Evolutionary conservation across 352 stramenopile species (phyloP), one percentile per base, ranked within the genome.

Genomic region (Phytophthora rubi): DNA sequence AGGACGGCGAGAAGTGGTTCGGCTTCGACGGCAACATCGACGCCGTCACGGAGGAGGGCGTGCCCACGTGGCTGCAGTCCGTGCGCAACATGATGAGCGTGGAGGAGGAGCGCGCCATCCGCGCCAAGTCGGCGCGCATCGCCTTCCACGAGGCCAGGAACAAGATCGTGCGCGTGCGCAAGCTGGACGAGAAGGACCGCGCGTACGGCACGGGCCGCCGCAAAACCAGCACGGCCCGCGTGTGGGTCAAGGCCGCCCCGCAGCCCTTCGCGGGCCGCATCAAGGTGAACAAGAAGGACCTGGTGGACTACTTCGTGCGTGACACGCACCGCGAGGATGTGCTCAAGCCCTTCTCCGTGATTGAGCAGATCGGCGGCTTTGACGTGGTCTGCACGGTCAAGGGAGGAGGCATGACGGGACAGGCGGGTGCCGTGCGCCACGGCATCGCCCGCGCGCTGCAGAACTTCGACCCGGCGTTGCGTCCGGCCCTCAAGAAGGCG

Each of bases 341-440:
- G 67, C 80, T 98, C 55, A 77, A 83, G 64, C 88, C 88, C 30
- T 95, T 95, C 67, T 78, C 84, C 12, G 82, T 88, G 32, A 66
- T 94, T 12, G 75, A 83, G 53, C 65, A 92, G 70, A 81, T 91
- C 28, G 93, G 92, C 57, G 72, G 82, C 56, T 98, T 98, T 65
- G 93, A 99, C 76, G 88, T 99, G 59, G 92, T 89, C 75, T 94
- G 81, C 77, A 97, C 85, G 12, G 93, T 98, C 16, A 93, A 90
- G 42, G 97, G 97, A 55, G 97, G 97, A 56, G 97, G 97, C 2
- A 76, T 97, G 68, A 97, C 81, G 28, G 97, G 97, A 60, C 94
- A 99, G 80, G 90, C 95, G 0, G 96, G 96, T 42, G 97, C 97
- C 10, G 86, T 99, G 58, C 91, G 96, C 73, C 89, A 98, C 76